Percentiles rank a stretch among this genome's conserved stretches.
phyloP scores from a whole-genome alignment of 805 yeast species.

The Myxozyma monticola region DNA sequence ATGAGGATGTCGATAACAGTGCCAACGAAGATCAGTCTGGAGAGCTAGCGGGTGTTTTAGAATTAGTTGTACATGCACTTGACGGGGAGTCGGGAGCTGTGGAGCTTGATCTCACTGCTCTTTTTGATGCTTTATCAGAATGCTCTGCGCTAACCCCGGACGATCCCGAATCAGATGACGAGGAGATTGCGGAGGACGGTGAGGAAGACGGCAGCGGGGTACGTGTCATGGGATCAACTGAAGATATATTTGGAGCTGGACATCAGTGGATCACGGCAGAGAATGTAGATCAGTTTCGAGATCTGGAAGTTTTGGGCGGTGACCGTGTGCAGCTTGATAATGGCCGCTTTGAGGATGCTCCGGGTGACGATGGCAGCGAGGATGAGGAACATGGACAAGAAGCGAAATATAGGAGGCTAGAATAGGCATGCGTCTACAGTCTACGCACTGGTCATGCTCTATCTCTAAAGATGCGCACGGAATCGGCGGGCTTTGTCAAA shows the following conservation, averaged over 20 bases:
- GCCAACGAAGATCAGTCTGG: conserved; percentile 2
- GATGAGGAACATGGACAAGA: not conserved
- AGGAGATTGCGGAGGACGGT: conserved; percentile 9
- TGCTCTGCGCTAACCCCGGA: conserved; percentile 14
- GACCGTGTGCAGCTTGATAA: conserved; percentile 9
- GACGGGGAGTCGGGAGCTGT: not conserved
- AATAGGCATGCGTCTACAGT: not conserved
- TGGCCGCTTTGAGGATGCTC: conserved; percentile 15
- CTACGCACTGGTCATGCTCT: too few species aligned
- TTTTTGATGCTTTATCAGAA: conserved; percentile 15
- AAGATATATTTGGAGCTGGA: conserved; percentile 12
- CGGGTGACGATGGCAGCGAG: conserved; percentile 1
- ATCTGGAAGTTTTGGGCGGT: conserved; percentile 15
- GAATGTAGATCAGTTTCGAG: conserved; percentile 26
- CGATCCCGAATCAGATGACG: not conserved
- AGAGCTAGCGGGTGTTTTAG: not conserved
- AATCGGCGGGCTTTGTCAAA: too few species aligned
- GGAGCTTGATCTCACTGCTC: conserved; percentile 4
- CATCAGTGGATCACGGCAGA: conserved; percentile 29
- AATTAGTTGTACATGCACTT: not conserved
- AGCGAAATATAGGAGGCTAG: not conserved
- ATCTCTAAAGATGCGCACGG: too few species aligned
- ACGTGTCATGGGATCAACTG: not conserved
- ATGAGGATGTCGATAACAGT: not conserved
- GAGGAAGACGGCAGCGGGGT: conserved; percentile 4